Percentiles rank a stretch among this genome's conserved stretches.
Conservation (phyloP, 2,329 filamentous ascomycete genomes). For the Aspergillus sclerotialis region DNA sequence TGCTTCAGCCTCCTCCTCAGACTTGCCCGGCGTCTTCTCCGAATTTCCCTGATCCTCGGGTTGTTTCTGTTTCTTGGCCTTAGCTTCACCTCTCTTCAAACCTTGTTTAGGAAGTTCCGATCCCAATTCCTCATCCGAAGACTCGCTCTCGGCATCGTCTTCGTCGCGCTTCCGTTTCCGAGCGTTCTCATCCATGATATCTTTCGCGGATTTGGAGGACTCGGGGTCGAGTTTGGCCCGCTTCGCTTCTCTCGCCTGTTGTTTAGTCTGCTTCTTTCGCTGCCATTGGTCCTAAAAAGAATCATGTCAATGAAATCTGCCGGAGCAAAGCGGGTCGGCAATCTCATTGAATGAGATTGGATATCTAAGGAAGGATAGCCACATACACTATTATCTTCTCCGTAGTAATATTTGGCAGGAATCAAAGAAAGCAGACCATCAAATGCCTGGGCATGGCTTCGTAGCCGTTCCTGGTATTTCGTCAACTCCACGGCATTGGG, state of each 20-base stretch:
- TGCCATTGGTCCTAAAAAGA: slow-evolving; percentile 75
- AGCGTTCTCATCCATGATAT: slow-evolving; percentile 82
- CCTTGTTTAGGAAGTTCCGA: slow-evolving; percentile 54
- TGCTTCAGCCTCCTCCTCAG: slow-evolving; percentile 27
- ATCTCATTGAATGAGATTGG: no score
- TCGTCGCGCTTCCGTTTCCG: slow-evolving; percentile 71
- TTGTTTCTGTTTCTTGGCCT: slow-evolving; percentile 51
- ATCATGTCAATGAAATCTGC: slow-evolving; percentile 1
- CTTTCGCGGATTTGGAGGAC: slow-evolving; percentile 83
- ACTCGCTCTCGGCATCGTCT: slow-evolving; percentile 43
- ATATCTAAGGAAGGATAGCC: slow-evolving; percentile 6
- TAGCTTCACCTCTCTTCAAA: slow-evolving; percentile 42
- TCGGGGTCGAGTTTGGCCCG: slow-evolving; percentile 87
- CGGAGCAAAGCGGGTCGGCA: slow-evolving; percentile 11
- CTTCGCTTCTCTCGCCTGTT: slow-evolving; percentile 74
- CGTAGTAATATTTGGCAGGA: slow-evolving; percentile 85
- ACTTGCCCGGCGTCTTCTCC: slow-evolving; percentile 14
- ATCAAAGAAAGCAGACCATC: slow-evolving; percentile 82
- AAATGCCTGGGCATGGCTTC: slow-evolving; percentile 63
- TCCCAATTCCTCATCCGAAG: slow-evolving; percentile 39
- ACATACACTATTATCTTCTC: slow-evolving; percentile 75
- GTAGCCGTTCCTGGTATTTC: slow-evolving; percentile 38
- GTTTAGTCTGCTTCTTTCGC: slow-evolving; percentile 91
- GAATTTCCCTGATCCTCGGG: slow-evolving; percentile 22
- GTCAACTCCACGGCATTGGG: slow-evolving; percentile 15